Evolutionary conservation across 1,284 basidiomycete genomes (phyloP).

Genomic region (Meira miltonrushii): DNA sequence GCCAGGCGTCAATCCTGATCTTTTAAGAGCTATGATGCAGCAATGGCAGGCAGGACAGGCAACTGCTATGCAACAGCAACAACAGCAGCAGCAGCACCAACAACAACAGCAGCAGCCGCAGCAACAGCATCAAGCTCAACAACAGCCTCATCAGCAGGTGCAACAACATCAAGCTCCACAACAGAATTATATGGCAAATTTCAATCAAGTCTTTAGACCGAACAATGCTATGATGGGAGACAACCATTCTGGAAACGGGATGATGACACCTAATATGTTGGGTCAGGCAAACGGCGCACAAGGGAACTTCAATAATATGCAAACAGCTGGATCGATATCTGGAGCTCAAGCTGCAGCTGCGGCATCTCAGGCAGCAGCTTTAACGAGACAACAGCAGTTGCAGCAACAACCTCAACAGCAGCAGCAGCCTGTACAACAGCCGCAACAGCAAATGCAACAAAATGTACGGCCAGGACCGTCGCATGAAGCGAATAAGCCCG

Average conservation of each 20-base stretch:
- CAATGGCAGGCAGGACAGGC: constrained; percentile 3
- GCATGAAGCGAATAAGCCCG: no score
- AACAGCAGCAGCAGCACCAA: constrained; percentile 8
- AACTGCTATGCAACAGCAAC: neutral
- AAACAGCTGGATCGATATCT: constrained; percentile 7
- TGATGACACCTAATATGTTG: neutral
- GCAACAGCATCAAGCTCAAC: neutral
- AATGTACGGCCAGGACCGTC: no score
- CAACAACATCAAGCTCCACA: constrained; percentile 4
- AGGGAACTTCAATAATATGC: constrained; percentile 4
- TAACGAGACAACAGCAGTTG: constrained; percentile 7
- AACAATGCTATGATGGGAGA: neutral
- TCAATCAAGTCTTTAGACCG: neutral
- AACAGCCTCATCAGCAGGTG: constrained; percentile 9
- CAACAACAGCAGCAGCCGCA: constrained; percentile 4
- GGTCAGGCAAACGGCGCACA: neutral
- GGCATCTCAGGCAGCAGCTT: constrained; percentile 12
- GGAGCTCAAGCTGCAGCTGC: constrained; percentile 14
- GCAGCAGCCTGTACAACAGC: neutral
- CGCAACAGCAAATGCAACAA: neutral
- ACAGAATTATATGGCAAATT: constrained; percentile 2
- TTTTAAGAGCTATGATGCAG: constrained; percentile 9
- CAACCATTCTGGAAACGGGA: neutral
- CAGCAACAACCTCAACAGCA: constrained; percentile 2
- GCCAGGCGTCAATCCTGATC: constrained; percentile 2